Base-by-base conservation (phyloP, 257 asterid species). In the Ophiorrhiza pumila region DNA sequence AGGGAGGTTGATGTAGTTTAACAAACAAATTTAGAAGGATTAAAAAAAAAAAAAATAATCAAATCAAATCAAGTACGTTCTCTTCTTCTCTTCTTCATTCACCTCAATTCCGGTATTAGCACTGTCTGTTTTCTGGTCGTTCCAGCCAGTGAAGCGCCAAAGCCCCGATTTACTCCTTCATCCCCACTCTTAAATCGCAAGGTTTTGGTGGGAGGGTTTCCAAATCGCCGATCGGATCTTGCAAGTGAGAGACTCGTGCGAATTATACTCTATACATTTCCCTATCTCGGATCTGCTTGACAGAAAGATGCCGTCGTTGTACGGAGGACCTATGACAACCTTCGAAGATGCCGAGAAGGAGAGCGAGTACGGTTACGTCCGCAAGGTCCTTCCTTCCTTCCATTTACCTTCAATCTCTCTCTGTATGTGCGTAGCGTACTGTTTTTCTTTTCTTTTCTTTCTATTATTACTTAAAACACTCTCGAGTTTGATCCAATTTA, bases 311-410 rank as follows among this genome's bases (percentile, higher is more conserved):
- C 97, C 99, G 76, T 69, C 97, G 34, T 77, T 82, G 8, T 70
- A 82, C 66, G 99, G 97, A 80, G 93, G 90, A 8, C 91, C 95
- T 11, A 4, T 94, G 71, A 94, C 99, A 37, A 94, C 99, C 68
- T 94, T 94, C 82, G 97, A 94, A 88, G 99, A 94, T 86, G 94
- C 97, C 72, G 97, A 94, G 77, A 94, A 94, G 97, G 99, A 94
- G 89, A 91, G 97, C 95, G 99, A 94, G 91, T 94, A 88, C 61
- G 99, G 99, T 32, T 94, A 94, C 78, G 99, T 94, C 66, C 90
- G 99, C 79, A 94, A 94, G 97, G 99, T 94, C 45, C 31, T 62
- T 41, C 60, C 41, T 79, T 34, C 20, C 22, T 59, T 49, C n/a
- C 9, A 5, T 14, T 43, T 43, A 43, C 27, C 32, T 31, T 15